Percentiles rank a stretch among this genome's conserved stretches.
Evolutionary conservation across 225 moss, liverwort and hornwort genomes (phyloP).

Genomic region (Marchantia polymorpha): DNA sequence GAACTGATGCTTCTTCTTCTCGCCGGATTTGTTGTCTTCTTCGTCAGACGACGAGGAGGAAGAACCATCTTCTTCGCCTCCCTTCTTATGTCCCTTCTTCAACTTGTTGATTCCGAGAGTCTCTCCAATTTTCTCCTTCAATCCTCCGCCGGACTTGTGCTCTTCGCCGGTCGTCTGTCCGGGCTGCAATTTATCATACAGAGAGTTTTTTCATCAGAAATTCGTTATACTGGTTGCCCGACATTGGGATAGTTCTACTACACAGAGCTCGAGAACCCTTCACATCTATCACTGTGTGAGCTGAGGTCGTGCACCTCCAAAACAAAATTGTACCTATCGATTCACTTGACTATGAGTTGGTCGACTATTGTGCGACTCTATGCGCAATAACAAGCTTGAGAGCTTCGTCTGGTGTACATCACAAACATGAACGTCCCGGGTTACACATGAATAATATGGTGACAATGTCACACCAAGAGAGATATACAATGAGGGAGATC

Average conservation of each 20-base stretch:
- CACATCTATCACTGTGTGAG: not conserved
- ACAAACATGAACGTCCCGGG: too few species aligned
- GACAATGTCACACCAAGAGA: too few species aligned
- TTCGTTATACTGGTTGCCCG: not conserved
- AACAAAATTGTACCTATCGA: too few species aligned
- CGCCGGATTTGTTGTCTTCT: not conserved
- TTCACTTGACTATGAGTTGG: too few species aligned
- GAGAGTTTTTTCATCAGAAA: not conserved
- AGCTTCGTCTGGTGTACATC: too few species aligned
- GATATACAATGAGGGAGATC: too few species aligned
- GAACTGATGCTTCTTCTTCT: slow-evolving; percentile 11
- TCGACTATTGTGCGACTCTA: too few species aligned
- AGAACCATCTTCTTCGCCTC: not conserved
- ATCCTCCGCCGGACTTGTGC: not conserved
- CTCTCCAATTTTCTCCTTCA: slow-evolving; percentile 3
- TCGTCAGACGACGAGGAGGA: slow-evolving; percentile 1
- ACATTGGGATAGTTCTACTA: not conserved
- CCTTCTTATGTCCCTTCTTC: slow-evolving; percentile 9
- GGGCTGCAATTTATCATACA: slow-evolving; percentile 1
- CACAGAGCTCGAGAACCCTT: not conserved
- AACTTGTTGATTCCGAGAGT: not conserved
- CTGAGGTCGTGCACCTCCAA: too few species aligned
- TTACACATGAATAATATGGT: too few species aligned
- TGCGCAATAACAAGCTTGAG: too few species aligned
- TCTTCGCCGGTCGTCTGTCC: not conserved